These are phyloP conservation scores for Geotrichum cucujoidarum DNA, from an alignment of 1,139 yeast species.

Conservation along the genomic window DNA sequence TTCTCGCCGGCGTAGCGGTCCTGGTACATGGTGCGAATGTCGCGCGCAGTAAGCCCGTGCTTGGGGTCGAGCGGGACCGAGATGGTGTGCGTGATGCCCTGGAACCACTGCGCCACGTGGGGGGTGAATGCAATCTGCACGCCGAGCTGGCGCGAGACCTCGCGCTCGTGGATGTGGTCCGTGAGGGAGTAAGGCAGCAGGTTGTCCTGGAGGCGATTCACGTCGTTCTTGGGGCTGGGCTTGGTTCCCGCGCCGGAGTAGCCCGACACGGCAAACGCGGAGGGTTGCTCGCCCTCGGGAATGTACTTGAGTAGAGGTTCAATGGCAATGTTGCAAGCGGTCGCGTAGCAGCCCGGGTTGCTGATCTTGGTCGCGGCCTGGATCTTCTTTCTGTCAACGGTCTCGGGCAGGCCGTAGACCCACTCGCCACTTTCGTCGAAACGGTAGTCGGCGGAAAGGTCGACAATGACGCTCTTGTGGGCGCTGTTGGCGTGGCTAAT, in stretches of 20 bases:
- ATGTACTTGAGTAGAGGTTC: slow-evolving; percentile 65
- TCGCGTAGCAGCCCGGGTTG: slow-evolving; percentile 97
- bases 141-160: slow-evolving; percentile 76
- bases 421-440: slow-evolving; percentile 83
- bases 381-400: slow-evolving; percentile 57
- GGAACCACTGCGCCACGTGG: slow-evolving; percentile 99
- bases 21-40: slow-evolving; percentile 77
- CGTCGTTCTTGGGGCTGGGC: slow-evolving; percentile 93
- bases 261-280: slow-evolving; percentile 92
- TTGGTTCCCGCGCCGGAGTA: slow-evolving; percentile 99
- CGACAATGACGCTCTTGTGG: slow-evolving; percentile 70
- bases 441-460: slow-evolving; percentile 91
- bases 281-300: slow-evolving; percentile 53
- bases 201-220: slow-evolving; percentile 65
- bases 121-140: slow-evolving; percentile 83
- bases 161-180: slow-evolving; percentile 93
- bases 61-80: slow-evolving; percentile 67
- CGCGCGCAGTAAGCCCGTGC: slow-evolving; percentile 68
- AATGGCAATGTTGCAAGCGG: slow-evolving; percentile 91
- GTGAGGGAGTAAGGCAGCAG: slow-evolving; percentile 92
- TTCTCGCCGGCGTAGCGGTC: slow-evolving; percentile 85
- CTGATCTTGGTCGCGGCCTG: slow-evolving; percentile 77
- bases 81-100: slow-evolving; percentile 89
- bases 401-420: slow-evolving; percentile 88
- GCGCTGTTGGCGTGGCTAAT: slow-evolving; percentile 55